phyloP scores from a whole-genome alignment of 1,284 basidiomycete species.

The Afroboletus lepidellus region DNA sequence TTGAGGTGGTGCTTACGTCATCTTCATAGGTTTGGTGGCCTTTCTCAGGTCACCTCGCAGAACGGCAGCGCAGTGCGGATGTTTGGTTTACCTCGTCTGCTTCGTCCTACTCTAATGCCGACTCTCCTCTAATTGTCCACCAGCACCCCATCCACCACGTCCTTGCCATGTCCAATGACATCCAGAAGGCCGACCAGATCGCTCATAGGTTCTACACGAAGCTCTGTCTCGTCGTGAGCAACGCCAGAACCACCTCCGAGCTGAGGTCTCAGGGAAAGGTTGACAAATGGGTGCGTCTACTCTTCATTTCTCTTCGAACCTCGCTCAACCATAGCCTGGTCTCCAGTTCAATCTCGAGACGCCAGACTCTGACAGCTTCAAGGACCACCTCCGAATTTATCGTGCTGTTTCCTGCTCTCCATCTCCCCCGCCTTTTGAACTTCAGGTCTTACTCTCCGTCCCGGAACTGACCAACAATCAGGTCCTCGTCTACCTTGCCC shows the following conservation, averaged over 20 bases:
- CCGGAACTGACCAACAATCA: conserved; percentile 68
- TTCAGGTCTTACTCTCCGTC: conserved; percentile 67
- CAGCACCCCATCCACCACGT: not conserved
- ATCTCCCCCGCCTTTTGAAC: conserved; percentile 47
- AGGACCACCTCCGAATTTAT: conserved; percentile 60
- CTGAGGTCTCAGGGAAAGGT: conserved; percentile 45
- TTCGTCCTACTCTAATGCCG: conserved; percentile 36
- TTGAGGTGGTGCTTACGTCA: conserved; percentile 26
- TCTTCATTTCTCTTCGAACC: not conserved
- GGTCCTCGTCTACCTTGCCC: conserved; percentile 63
- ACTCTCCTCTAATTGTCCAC: conserved; percentile 24
- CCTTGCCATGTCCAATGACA: conserved; percentile 48
- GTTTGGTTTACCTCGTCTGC: conserved; percentile 26
- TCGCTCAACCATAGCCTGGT: not conserved
- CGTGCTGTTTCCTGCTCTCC: conserved; percentile 52
- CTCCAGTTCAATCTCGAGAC: conserved; percentile 78
- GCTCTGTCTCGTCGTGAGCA: conserved; percentile 67
- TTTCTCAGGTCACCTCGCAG: conserved; percentile 18
- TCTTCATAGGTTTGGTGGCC: conserved; percentile 10
- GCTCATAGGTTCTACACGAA: conserved; percentile 77
- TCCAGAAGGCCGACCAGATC: conserved; percentile 78
- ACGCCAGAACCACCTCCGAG: conserved; percentile 61
- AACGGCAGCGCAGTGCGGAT: conserved; percentile 20
- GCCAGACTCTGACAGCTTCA: conserved; percentile 63
- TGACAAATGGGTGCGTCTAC: conserved; percentile 72